A percentile compares a stretch with the other conserved stretches of the same genome.
Evolutionary conservation across 2,329 filamentous ascomycete genomes (phyloP).

Genomic region (Coniosporium uncinatum): DNA sequence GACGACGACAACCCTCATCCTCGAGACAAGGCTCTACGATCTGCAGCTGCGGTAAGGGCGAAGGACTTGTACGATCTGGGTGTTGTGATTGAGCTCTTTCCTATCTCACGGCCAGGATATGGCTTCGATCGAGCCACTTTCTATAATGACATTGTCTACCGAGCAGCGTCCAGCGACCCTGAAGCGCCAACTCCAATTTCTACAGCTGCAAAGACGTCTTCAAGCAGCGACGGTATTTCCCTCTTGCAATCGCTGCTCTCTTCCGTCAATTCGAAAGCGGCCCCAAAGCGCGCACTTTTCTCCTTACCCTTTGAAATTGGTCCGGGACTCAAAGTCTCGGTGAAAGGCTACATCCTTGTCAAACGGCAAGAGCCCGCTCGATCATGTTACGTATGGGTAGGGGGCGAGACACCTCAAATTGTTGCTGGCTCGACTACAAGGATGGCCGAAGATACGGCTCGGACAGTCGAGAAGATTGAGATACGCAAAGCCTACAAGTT

Average conservation of each 20-base stretch:
- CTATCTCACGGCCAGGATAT: slow-evolving; percentile 66
- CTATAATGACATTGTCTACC: slow-evolving; percentile 95
- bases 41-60: slow-evolving; percentile 77
- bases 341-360: slow-evolving; percentile 89
- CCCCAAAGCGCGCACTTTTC: slow-evolving; percentile 80
- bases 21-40: slow-evolving; percentile 65
- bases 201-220: slow-evolving; percentile 53
- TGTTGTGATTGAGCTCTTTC: slow-evolving; percentile 88
- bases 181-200: slow-evolving; percentile 53
- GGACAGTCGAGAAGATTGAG: slow-evolving; percentile 72
- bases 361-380: slow-evolving; percentile 78
- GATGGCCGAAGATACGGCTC: slow-evolving; percentile 71
- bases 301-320: slow-evolving; percentile 85
- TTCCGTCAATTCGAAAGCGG: slow-evolving; percentile 87
- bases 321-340: slow-evolving; percentile 77
- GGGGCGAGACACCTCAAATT: slow-evolving; percentile 81
- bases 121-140: slow-evolving; percentile 82
- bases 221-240: slow-evolving; percentile 69
- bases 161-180: slow-evolving; percentile 57
- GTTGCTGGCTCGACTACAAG: slow-evolving; percentile 68
- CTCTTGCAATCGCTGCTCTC: slow-evolving; percentile 77
- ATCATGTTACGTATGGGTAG: slow-evolving; percentile 83
- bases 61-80: slow-evolving; percentile 95
- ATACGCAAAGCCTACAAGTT: slow-evolving; percentile 95
- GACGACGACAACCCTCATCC: slow-evolving; percentile 86